Base-by-base conservation (phyloP, 2,329 filamentous ascomycete species). In the Epichloe festucae region DNA sequence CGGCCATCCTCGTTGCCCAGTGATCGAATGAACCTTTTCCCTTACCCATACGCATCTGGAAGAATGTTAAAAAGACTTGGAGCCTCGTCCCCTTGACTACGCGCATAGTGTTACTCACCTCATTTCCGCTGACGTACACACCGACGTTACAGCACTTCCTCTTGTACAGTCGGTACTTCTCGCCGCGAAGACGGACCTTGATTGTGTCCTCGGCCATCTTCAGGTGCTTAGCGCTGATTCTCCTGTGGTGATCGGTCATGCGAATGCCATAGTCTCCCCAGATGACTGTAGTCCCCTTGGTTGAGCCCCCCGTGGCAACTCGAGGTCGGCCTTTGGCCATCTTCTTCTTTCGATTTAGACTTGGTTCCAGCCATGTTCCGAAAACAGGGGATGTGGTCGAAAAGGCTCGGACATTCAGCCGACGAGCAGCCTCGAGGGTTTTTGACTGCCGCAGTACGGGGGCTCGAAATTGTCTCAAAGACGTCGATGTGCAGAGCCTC, bases 21-120 rank as follows among this genome's bases (percentile, higher is more conserved):
- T 95, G 88, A 67, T 98, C 93, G 65, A 98, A 97, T 56, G 84
- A 87, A 60, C 93, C 93, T 68, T 98, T 98, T 71, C 93, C 93
- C 72, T 97, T 98, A 67, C 93, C 93, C 94, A 98, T 98, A 79
- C 93, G 85, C 67, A 89, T 85, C 81, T 84, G 57, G 6, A 46
- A 21, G 50, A 51, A 44, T 23, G 42, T 52, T 23, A 54, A 46
- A 46, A 19, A 49, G 6, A 42, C 17, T 34, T 27, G n/a, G 5
- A 42, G 12, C 31, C 31, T 14, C 17, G 21, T 19, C 35, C 21
- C 21, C 10, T 14, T n/a, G 31, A 35, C 19, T 23, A n/a, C 14
- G 36, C 5, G 15, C 40, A 17, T n/a, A 15, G 34, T 23, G 4
- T 39, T 46, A 27, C 53, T 48, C 46, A 85, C 82, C 72, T 98